Base-by-base conservation (phyloP, 805 yeast genomes). In the Lachancea cidri region DNA sequence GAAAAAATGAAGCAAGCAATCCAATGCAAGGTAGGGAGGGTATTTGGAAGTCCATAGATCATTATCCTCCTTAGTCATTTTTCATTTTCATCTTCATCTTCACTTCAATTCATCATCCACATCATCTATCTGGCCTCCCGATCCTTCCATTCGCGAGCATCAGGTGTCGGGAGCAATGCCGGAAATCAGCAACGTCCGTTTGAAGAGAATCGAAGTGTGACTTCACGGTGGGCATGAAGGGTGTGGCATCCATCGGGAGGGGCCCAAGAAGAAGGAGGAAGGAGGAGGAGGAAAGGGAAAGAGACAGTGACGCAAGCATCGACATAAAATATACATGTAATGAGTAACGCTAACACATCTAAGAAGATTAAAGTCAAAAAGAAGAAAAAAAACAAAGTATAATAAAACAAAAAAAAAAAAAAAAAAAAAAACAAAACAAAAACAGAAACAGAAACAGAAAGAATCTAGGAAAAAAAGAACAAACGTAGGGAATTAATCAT, bases 1-100 rank as follows among this genome's bases (percentile, higher is more conserved):
- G 48, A 63, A 60, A 54, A 61, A 58, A 52, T 38, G 37, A n/a
- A 37, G 24, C 30, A 29, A 31, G 39, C 24, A 20, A 15, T 22
- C 11, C 7, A 22, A 11, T 22, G 27, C 27, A 7, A 22, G 11
- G 27, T 11, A 22, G 27, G 27, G 11, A 22, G 27, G 27, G 11
- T 22, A 22, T 22, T 22, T 22, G 27, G 27, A 22, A 22, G 27
- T 22, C 11, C 27, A 22, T 22, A 22, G 27, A 22, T 22, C 27
- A 22, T 22, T 22, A 22, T 22, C 27, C 27, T 22, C 27, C 27
- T 22, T 22, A 22, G 27, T 22, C 27, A 22, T 22, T 22, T n/a
- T 22, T 11, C 27, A 22, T 22, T 22, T 22, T 22, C 27, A 22
- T 22, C 27, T 22, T 22, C 27, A 22, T 22, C 27, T 22, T 22